Conservation (phyloP, 2,329 filamentous ascomycete genomes). For the Fusarium oxysporum region DNA sequence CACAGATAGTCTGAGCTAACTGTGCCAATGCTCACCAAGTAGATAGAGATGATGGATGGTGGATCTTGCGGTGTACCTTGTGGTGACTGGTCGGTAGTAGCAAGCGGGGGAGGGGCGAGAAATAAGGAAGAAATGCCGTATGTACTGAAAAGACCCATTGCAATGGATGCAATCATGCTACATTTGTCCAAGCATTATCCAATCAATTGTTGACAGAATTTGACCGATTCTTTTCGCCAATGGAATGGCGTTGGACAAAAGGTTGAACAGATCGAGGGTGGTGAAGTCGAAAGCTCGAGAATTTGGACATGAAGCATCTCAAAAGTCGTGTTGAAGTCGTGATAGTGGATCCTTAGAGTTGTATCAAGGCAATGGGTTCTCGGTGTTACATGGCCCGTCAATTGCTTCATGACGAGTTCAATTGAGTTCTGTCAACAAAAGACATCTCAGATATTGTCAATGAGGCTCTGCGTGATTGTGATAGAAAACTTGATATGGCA, state of each 20-base stretch:
- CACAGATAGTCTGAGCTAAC: slow-evolving; percentile 24
- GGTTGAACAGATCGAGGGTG: neutral
- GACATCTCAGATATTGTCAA: neutral
- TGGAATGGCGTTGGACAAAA: neutral
- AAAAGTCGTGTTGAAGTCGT: slow-evolving; percentile 14
- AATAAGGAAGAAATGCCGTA: slow-evolving; percentile 20
- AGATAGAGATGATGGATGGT: slow-evolving; percentile 31
- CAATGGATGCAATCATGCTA: slow-evolving; percentile 32
- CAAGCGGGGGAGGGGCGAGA: slow-evolving; percentile 40
- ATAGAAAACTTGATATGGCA: slow-evolving; percentile 24
- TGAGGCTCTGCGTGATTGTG: slow-evolving; percentile 34
- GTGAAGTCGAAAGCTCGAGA: neutral
- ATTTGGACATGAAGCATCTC: slow-evolving; percentile 18
- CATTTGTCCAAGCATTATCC: slow-evolving; percentile 16
- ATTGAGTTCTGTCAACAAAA: neutral
- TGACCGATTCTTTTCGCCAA: slow-evolving; percentile 16
- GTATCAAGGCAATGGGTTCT: slow-evolving; percentile 10
- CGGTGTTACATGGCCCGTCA: neutral
- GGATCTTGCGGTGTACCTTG: slow-evolving; percentile 30
- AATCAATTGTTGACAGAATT: slow-evolving; percentile 13
- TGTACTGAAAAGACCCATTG: slow-evolving; percentile 8
- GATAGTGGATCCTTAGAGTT: slow-evolving; percentile 36
- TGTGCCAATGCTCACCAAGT: slow-evolving; percentile 13
- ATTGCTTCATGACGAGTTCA: neutral
- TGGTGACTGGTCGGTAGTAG: slow-evolving; percentile 28